phyloP scores from a whole-genome alignment of 257 asterid species.

The Penstemon newberryi region DNA sequence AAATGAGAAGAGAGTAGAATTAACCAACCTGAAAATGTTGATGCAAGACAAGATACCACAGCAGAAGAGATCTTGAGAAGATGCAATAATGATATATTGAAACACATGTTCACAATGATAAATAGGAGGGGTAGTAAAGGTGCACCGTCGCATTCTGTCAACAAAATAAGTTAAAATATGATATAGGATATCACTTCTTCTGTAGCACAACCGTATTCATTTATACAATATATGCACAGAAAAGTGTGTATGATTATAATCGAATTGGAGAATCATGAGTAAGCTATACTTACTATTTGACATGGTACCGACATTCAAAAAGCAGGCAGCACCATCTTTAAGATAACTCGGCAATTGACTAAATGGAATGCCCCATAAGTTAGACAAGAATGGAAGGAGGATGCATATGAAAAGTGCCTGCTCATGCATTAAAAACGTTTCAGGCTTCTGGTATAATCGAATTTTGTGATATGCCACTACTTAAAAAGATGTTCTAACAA shows the following conservation, averaged over 20 bases:
- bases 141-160: slow-evolving; percentile 85
- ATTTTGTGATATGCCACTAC: slow-evolving; percentile 5
- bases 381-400: slow-evolving; percentile 90
- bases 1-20: neutral
- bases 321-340: slow-evolving; percentile 96
- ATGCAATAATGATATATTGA: slow-evolving; percentile 79
- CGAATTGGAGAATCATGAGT: slow-evolving; percentile 4
- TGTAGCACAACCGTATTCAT: slow-evolving; percentile 5
- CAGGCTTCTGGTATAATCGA: slow-evolving; percentile 34
- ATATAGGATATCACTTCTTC: slow-evolving; percentile 14
- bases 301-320: slow-evolving; percentile 77
- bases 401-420: slow-evolving; percentile 91
- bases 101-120: slow-evolving; percentile 85
- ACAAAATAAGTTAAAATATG: slow-evolving; percentile 20
- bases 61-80: slow-evolving; percentile 94
- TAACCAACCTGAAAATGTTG: slow-evolving; percentile 83
- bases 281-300: slow-evolving; percentile 53
- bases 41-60: slow-evolving; percentile 92
- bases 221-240: neutral
- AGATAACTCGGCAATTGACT: slow-evolving; percentile 70
- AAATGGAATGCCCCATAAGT: slow-evolving; percentile 93
- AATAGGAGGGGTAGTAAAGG: slow-evolving; percentile 84
- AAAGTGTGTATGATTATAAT: neutral
- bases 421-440: slow-evolving; percentile 25
- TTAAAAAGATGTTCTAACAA: slow-evolving; percentile 19